Conservation (phyloP, 2,329 filamentous ascomycete genomes). For the Hymenotorrendiella dingleyae region DNA sequence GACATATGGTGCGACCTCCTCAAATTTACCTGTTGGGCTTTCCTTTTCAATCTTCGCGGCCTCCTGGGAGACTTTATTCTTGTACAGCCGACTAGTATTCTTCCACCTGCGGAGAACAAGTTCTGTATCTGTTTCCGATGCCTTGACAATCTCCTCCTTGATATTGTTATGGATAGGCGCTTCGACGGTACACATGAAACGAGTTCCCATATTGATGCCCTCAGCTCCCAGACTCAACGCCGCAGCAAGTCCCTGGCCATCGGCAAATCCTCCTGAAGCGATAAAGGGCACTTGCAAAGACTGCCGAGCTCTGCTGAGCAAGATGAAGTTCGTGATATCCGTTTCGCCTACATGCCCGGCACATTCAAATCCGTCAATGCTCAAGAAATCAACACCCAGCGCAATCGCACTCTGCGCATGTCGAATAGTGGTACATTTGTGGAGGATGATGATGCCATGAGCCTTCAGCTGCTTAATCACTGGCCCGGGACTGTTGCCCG, state of each 20-base stretch:
- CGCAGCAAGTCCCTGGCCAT: conserved; percentile 87
- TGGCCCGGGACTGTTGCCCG: conserved; percentile 83
- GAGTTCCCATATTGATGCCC: conserved; percentile 97
- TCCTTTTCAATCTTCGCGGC: conserved; percentile 78
- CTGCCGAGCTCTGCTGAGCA: conserved; percentile 80
- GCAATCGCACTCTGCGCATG: conserved; percentile 89
- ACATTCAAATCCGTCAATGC: conserved; percentile 97
- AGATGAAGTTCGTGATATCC: conserved; percentile 85
- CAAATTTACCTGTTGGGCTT: conserved; percentile 79
- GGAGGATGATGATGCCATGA: conserved; percentile 71
- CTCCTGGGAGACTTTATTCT: conserved; percentile 79
- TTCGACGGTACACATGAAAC: conserved; percentile 95
- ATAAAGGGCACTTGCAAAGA: conserved; percentile 84
- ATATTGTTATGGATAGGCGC: conserved; percentile 89
- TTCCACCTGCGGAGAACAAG: conserved; percentile 85
- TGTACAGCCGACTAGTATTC: conserved; percentile 84
- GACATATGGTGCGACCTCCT: conserved; percentile 79
- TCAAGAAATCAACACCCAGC: conserved; percentile 92
- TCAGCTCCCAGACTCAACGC: conserved; percentile 84
- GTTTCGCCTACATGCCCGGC: conserved; percentile 82
- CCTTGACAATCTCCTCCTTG: conserved; percentile 85
- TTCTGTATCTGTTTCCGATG: conserved; percentile 85
- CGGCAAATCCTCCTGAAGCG: conserved; percentile 90
- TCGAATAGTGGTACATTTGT: conserved; percentile 96
- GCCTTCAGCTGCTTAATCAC: conserved; percentile 86